Conservation (phyloP, 129 eudicot species). For the Flaveria ramosissima region DNA sequence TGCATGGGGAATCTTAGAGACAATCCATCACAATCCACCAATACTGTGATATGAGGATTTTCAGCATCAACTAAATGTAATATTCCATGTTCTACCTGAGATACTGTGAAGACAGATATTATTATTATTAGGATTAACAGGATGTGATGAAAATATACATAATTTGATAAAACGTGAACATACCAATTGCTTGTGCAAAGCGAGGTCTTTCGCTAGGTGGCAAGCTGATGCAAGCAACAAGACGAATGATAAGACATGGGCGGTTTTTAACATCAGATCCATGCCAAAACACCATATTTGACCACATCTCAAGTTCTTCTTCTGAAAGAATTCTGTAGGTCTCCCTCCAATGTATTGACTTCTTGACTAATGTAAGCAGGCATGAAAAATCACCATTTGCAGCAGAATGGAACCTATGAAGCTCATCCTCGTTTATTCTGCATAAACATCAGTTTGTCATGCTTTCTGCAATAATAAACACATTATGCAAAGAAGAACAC, state of each 20-base stretch:
- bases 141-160: not conserved
- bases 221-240: constrained; percentile 79
- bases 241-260: constrained; percentile 89
- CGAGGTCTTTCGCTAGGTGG: constrained; percentile 81
- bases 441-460: constrained; percentile 48
- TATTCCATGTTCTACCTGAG: constrained; percentile 94
- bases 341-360: constrained; percentile 87
- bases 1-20: constrained; percentile 90
- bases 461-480: constrained; percentile 10
- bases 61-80: constrained; percentile 57
- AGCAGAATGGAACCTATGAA: constrained; percentile 66
- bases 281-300: constrained; percentile 91
- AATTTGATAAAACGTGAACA: constrained; percentile 12
- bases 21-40: constrained; percentile 90
- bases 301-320: constrained; percentile 84
- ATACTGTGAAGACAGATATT: constrained; percentile 56
- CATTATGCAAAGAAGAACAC: not conserved
- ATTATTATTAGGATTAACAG: not conserved
- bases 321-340: constrained; percentile 68
- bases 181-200: constrained; percentile 90
- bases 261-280: constrained; percentile 65
- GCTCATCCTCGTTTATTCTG: constrained; percentile 77
- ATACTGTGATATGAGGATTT: constrained; percentile 72
- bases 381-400: constrained; percentile 76
- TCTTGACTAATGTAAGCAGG: constrained; percentile 68